A percentile compares a stretch with the other conserved stretches of the same genome.
Conservation (phyloP, 148 eudicot species). For the Talinum fruticosum region DNA sequence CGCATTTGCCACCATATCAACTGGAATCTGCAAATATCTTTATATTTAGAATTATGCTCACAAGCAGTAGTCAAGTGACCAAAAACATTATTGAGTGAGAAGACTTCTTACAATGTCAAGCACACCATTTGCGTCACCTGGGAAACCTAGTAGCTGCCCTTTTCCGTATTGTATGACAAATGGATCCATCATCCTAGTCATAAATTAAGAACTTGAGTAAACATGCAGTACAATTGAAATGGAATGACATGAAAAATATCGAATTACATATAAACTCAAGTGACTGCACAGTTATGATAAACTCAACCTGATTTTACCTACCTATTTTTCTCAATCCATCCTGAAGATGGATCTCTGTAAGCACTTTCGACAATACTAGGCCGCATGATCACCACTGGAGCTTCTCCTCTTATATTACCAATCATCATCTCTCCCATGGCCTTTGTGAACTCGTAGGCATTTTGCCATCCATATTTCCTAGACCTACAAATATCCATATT, state of each 20-base stretch:
- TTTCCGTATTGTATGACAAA: slow-evolving; percentile 80
- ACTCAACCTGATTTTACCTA: slow-evolving; percentile 27
- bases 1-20: slow-evolving; percentile 94
- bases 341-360: slow-evolving; percentile 83
- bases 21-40: slow-evolving; percentile 94
- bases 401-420: slow-evolving; percentile 66
- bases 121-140: slow-evolving; percentile 81
- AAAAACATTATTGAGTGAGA: too few relatives aligned
- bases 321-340: slow-evolving; percentile 99
- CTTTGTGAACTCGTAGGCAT: slow-evolving; percentile 92
- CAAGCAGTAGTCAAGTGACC: too few relatives aligned
- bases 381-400: slow-evolving; percentile 81
- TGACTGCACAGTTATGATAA: too few relatives aligned
- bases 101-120: slow-evolving; percentile 91
- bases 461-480: slow-evolving; percentile 91
- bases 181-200: slow-evolving; percentile 99
- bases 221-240: too few relatives aligned
- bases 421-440: slow-evolving; percentile 99
- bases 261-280: too few relatives aligned
- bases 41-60: too few relatives aligned
- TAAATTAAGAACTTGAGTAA: not conserved
- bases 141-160: slow-evolving; percentile 86
- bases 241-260: too few relatives aligned
- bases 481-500: slow-evolving; percentile 45
- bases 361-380: slow-evolving; percentile 98